These are phyloP conservation scores for Senna siamea DNA, from an alignment of 306 rosid species.

Conservation along the genomic window DNA sequence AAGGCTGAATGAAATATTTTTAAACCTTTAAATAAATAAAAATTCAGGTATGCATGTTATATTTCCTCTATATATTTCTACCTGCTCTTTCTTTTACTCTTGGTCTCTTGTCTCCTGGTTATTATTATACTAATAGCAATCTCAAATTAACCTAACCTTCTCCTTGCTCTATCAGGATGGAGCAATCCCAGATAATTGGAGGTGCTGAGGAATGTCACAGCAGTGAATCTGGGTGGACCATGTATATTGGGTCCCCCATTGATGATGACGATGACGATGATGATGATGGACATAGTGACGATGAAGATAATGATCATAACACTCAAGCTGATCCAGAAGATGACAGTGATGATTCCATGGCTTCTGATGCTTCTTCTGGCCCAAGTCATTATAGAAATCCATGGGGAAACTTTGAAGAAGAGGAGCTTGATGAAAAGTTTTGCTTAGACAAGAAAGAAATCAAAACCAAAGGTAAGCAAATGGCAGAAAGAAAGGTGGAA, in stretches of 20 bases:
- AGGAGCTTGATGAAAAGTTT: constrained; percentile 36
- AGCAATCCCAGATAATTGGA: constrained; percentile 59
- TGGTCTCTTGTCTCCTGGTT: too few species aligned
- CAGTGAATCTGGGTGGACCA: constrained; percentile 99
- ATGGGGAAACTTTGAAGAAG: constrained; percentile 30
- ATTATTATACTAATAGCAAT: not conserved
- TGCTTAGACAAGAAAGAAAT: constrained; percentile 43
- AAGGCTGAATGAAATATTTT: too few species aligned
- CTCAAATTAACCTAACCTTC: not conserved
- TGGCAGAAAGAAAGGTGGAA: constrained; percentile 40
- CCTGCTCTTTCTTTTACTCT: not conserved
- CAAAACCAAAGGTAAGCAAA: constrained; percentile 44
- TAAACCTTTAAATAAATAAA: too few species aligned
- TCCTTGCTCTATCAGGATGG: constrained; percentile 53
- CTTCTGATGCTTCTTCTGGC: constrained; percentile 97
- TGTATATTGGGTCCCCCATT: constrained; percentile 80
- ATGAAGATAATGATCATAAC: constrained; percentile 2
- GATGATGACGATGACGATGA: constrained; percentile 41
- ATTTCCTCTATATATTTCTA: not conserved
- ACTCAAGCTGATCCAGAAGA: constrained; percentile 39
- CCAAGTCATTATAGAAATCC: constrained; percentile 48
- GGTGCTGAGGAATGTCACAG: constrained; percentile 86
- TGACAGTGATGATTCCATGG: constrained; percentile 95
- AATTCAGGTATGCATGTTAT: too few species aligned
- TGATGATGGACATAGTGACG: constrained; percentile 23